Percentiles rank a stretch among this genome's conserved stretches.
These are phyloP conservation scores for Cudoniella acicularis DNA, from an alignment of 495 filamentous ascomycete genomes.

Conservation along the genomic window DNA sequence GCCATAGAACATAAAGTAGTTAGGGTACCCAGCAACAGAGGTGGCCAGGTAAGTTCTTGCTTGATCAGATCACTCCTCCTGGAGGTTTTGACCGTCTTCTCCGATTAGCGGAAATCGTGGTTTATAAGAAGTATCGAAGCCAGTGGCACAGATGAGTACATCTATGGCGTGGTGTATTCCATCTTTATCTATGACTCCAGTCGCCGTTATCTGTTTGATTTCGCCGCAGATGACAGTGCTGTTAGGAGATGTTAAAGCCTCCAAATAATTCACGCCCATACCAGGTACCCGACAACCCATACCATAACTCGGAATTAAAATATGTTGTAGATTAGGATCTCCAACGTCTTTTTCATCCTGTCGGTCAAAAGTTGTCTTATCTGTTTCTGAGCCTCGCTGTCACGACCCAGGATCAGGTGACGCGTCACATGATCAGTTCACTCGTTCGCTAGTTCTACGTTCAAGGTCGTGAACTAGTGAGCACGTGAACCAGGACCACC, in stretches of 20 bases:
- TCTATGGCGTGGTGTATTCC: not conserved
- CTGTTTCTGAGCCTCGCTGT: too few relatives aligned
- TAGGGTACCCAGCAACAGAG: not conserved
- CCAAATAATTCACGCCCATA: not conserved
- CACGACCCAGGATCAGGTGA: too few relatives aligned
- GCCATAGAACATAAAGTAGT: not conserved
- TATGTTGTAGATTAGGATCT: not conserved
- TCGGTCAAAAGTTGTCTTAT: not conserved
- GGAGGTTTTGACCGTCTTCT: not conserved
- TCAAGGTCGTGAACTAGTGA: too few relatives aligned
- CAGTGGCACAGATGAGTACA: slow-evolving; percentile 36
- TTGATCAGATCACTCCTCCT: not conserved
- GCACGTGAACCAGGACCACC: too few relatives aligned
- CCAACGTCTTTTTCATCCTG: not conserved
- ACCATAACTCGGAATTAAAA: not conserved
- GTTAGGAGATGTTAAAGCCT: not conserved
- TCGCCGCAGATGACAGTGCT: not conserved
- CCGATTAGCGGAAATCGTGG: not conserved
- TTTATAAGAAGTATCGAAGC: slow-evolving; percentile 10
- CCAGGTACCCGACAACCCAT: not conserved
- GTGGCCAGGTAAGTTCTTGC: not conserved
- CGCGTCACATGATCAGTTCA: too few relatives aligned
- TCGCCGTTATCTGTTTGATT: not conserved
- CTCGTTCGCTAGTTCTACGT: too few relatives aligned
- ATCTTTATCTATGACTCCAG: not conserved